These are phyloP conservation scores for Naganishia cerealis DNA, from an alignment of 1,284 basidiomycete genomes.

Conservation along the genomic window DNA sequence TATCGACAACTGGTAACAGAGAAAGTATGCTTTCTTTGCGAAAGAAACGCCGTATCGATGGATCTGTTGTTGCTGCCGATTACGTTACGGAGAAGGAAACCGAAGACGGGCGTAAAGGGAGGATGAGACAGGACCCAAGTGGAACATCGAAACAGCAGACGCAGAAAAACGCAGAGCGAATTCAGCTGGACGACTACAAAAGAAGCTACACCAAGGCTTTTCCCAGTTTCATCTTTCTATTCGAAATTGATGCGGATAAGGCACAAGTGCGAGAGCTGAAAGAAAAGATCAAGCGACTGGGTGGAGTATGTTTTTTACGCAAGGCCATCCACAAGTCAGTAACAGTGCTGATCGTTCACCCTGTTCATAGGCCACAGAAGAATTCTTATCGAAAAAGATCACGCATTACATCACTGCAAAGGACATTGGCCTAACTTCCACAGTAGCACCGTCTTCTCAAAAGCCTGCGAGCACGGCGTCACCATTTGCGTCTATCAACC, in stretches of 20 bases:
- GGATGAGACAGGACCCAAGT: not conserved
- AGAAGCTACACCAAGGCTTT: constrained; percentile 81
- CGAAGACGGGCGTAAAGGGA: constrained; percentile 4
- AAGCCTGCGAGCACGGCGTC: constrained; percentile 47
- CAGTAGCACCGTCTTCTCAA: constrained; percentile 52
- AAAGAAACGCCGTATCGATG: constrained; percentile 17
- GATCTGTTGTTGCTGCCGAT: not conserved
- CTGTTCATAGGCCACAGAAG: constrained; percentile 65
- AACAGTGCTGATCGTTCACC: not conserved
- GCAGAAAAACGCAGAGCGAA: constrained; percentile 36
- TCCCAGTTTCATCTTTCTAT: constrained; percentile 79
- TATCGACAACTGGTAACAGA: constrained; percentile 6
- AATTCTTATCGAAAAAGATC: constrained; percentile 80
- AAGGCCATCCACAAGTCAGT: not conserved
- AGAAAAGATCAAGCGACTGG: constrained; percentile 62
- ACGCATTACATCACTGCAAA: constrained; percentile 76
- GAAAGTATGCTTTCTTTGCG: constrained; percentile 7
- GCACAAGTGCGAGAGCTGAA: constrained; percentile 16
- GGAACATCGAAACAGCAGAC: not conserved
- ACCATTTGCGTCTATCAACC: constrained; percentile 45
- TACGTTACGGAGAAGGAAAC: constrained; percentile 1
- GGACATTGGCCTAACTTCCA: constrained; percentile 50
- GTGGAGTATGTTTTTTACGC: constrained; percentile 65
- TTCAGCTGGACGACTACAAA: constrained; percentile 68
- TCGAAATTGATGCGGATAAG: constrained; percentile 66